phyloP scores from a whole-genome alignment of 768 basidiomycete genomes.

The Panaeolus cyanescens region DNA sequence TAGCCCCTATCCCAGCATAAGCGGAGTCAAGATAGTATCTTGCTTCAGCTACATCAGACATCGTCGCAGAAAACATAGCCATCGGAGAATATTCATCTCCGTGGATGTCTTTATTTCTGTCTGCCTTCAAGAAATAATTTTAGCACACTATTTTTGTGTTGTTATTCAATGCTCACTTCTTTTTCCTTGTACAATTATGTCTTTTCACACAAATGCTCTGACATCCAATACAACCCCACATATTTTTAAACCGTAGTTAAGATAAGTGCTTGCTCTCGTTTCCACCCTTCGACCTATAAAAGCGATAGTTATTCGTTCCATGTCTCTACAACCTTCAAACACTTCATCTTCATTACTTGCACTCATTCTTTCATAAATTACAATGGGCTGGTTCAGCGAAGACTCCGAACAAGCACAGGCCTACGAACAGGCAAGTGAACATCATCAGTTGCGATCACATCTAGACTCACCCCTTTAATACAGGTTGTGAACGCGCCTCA shows the following conservation, averaged over 20 bases:
- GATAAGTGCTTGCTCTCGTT: neutral
- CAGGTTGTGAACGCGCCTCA: conserved; percentile 53
- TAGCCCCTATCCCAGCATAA: conserved; percentile 1
- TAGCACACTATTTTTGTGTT: neutral
- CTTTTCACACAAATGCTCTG: neutral
- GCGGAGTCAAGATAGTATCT: too few species aligned
- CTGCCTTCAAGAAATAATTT: neutral
- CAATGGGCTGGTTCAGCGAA: conserved; percentile 46
- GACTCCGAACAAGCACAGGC: conserved; percentile 43
- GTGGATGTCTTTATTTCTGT: neutral
- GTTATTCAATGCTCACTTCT: neutral
- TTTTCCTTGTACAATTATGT: neutral
- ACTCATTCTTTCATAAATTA: conserved; percentile 11
- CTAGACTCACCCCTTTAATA: conserved; percentile 2
- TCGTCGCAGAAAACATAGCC: neutral
- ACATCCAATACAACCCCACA: neutral
- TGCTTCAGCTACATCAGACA: too few species aligned
- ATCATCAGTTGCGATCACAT: neutral
- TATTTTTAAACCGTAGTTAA: neutral
- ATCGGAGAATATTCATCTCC: neutral
- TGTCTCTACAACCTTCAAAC: neutral
- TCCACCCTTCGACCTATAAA: neutral
- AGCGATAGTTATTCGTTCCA: neutral
- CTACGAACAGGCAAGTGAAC: conserved; percentile 37
- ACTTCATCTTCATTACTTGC: neutral